Conservation (phyloP, 2,329 filamentous ascomycete genomes). For the Penicillium psychrosexuale region DNA sequence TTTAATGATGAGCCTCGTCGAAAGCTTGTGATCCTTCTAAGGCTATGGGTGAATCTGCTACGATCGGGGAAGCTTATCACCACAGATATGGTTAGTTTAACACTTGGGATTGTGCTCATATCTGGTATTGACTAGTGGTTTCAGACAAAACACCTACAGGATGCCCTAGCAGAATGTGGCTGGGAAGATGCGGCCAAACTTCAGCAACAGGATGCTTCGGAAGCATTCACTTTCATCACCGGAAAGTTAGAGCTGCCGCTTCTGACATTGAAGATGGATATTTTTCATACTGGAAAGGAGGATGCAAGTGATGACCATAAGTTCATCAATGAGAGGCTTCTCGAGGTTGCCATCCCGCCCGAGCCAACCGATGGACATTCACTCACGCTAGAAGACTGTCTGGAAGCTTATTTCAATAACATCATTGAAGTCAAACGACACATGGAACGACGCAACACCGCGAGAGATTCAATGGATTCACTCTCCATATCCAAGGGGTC, state of each 20-base stretch:
- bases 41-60: slow-evolving; percentile 91
- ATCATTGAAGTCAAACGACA: slow-evolving; percentile 83
- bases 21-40: slow-evolving; percentile 71
- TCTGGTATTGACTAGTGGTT: slow-evolving; percentile 11
- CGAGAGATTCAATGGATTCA: slow-evolving; percentile 43
- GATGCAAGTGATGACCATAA: slow-evolving; percentile 86
- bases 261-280: slow-evolving; percentile 86
- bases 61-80: slow-evolving; percentile 81
- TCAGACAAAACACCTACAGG: slow-evolving; percentile 77
- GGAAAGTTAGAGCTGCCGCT: slow-evolving; percentile 83
- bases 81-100: slow-evolving; percentile 66
- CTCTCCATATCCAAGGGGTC: slow-evolving; percentile 34
- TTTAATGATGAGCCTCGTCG: slow-evolving; percentile 69
- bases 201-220: slow-evolving; percentile 92
- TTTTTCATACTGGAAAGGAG: slow-evolving; percentile 86
- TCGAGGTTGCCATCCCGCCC: slow-evolving; percentile 86
- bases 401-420: slow-evolving; percentile 95
- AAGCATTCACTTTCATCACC: slow-evolving; percentile 93
- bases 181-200: slow-evolving; percentile 76
- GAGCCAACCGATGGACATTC: slow-evolving; percentile 63
- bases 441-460: slow-evolving; percentile 59
- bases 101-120: neutral
- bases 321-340: slow-evolving; percentile 82
- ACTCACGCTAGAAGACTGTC: slow-evolving; percentile 81
- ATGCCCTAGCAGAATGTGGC: slow-evolving; percentile 77